phyloP scores from a whole-genome alignment of 371 early-diverging fungal genomes.

The Coemansia sp. region DNA sequence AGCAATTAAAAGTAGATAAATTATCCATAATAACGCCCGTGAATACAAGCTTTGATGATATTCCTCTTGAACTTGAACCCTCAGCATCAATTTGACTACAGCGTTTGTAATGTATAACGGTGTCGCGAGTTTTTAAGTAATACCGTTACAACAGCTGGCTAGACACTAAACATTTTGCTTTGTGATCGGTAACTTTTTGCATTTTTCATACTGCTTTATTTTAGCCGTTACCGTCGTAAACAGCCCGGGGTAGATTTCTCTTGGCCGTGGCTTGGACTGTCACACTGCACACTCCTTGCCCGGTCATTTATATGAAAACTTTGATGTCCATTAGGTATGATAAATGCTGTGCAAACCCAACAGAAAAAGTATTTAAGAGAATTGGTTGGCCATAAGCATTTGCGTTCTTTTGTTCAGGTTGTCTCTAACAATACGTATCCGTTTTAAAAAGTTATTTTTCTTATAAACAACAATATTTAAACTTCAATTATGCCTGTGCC shows the following conservation, averaged over 20 bases:
- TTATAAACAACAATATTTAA: background rate
- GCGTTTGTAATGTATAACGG: background rate
- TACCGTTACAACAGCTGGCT: background rate
- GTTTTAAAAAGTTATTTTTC: too few relatives aligned
- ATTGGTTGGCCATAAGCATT: too few relatives aligned
- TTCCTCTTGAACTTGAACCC: too few relatives aligned
- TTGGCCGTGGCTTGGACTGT: background rate
- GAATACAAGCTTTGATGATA: too few relatives aligned
- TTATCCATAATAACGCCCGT: background rate
- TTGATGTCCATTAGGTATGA: too few relatives aligned
- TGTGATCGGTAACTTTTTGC: too few relatives aligned
- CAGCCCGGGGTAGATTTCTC: background rate
- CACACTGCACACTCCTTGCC: background rate
- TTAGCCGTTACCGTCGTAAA: background rate
- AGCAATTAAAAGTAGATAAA: background rate
- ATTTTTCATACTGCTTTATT: background rate
- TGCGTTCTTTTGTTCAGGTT: too few relatives aligned
- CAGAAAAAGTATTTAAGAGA: too few relatives aligned
- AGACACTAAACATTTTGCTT: background rate
- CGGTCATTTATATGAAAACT: background rate
- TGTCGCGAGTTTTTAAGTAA: background rate
- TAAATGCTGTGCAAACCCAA: too few relatives aligned
- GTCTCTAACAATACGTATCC: too few relatives aligned
- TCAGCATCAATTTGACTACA: too few relatives aligned
- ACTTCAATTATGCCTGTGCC: background rate